A percentile compares a stretch with the other conserved stretches of the same genome.
Conservation (phyloP, 2,329 filamentous ascomycete species). For the Aspergillus sp. region DNA sequence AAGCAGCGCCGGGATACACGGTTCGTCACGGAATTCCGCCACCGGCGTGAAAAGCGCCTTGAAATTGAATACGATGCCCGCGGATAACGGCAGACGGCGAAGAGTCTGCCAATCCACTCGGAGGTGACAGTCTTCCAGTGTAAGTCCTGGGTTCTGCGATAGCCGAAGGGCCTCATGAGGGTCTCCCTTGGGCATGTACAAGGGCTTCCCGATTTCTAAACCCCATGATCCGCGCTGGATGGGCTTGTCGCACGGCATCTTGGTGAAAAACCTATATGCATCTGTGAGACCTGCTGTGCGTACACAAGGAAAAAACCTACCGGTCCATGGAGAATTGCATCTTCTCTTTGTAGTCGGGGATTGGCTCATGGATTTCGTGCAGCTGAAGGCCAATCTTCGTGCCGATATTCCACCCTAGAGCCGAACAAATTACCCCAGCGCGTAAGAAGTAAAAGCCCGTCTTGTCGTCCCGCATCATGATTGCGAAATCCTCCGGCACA, state of each 20-base stretch:
- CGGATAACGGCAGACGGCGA: slow-evolving; percentile 72
- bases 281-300: background rate
- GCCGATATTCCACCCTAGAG: slow-evolving; percentile 75
- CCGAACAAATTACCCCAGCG: slow-evolving; percentile 74
- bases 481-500: slow-evolving; percentile 79
- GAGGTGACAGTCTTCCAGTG: slow-evolving; percentile 61
- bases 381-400: slow-evolving; percentile 72
- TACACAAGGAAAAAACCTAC: slow-evolving; percentile 41
- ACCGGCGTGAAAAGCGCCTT: slow-evolving; percentile 81
- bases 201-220: slow-evolving; percentile 70
- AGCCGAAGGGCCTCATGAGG: slow-evolving; percentile 62
- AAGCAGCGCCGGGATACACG: slow-evolving; percentile 68
- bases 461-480: slow-evolving; percentile 69
- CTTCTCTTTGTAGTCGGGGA: slow-evolving; percentile 84
- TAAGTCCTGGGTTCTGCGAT: slow-evolving; percentile 57
- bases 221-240: slow-evolving; percentile 87
- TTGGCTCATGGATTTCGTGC: slow-evolving; percentile 67
- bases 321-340: slow-evolving; percentile 86
- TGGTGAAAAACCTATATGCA: slow-evolving; percentile 68
- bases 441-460: slow-evolving; percentile 73
- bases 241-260: slow-evolving; percentile 69
- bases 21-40: slow-evolving; percentile 66
- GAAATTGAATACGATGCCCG: slow-evolving; percentile 80
- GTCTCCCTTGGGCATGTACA: slow-evolving; percentile 71
- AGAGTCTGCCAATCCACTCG: slow-evolving; percentile 89